Base-by-base conservation (phyloP, 1,284 basidiomycete genomes). In the Puccinia coronata region DNA sequence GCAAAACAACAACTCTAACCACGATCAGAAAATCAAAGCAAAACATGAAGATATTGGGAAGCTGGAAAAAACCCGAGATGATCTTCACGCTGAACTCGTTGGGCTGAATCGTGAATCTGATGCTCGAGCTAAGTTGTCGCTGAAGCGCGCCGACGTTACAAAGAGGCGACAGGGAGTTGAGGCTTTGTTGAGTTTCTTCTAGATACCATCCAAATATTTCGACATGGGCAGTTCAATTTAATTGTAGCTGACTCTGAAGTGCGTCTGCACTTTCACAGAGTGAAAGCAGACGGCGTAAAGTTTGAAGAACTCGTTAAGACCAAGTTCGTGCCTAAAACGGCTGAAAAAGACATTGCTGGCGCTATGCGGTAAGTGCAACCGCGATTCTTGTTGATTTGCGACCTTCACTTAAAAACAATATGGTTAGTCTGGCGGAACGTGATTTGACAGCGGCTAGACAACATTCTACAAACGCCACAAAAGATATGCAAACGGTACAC, bases 21-120 rank as follows among this genome's bases (percentile, higher is more conserved):
- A 91, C 82, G 93, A 96, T 28, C 89, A 90, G 34, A 89, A 89
- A 70, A 86, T 97, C n/a, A 87, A 87, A 0, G 90, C 91, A 76
- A 90, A 91, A 79, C 87, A 87, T 0, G 86, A 87, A 8, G 89
- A 90, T 80, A 88, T 89, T 31, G 88, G 91, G 43, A 85, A 86
- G 43, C 88, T 94, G 82, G 94, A 98, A 83, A 90, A 90, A 39
- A 88, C 88, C 72, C 89, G 92, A 36, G 94, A 96, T 43, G 87
- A 87, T 34, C 87, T 95, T 79, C 93, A 91, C 81, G 83, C 87
- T 0, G 95, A 98, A 84, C 88, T 96, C 67, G 89, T 90, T 47
- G 87, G 88, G 0, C 87, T 98, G 82, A 95, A 92, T 84, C 86
- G 90, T 53, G 94, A 98, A 85, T 92, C 93, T 0, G 93, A 96